Base-by-base conservation (phyloP, 345 rosid genomes). In the Pistacia integerrima region DNA sequence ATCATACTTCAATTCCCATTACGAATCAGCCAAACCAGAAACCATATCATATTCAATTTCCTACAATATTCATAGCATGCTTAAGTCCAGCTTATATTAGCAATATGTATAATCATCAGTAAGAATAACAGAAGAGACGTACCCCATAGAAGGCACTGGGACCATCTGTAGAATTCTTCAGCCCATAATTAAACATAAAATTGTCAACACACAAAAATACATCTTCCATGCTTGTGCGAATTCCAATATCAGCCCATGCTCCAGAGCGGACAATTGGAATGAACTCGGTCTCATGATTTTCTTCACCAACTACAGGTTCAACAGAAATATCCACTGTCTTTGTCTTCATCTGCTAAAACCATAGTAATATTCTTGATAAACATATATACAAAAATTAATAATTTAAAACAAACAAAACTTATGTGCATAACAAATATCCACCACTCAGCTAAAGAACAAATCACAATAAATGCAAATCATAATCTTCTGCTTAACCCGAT, bases 121-220 rank as follows among this genome's bases (percentile, higher is more conserved):
- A 36, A 13, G 59, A 64, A 12, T 22, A 30, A 61, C 35, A 62
- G 66, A 77, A 81, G 63, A 67, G 48, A 57, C 6, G 25, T 85
- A 92, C 98, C 92, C 95, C 98, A 65, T 92, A 94, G 84, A 94
- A 90, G 77, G 97, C 93, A 84, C 78, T 90, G 17, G 95, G 98
- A 60, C 82, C 86, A 30, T 83, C 84, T 41, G 59, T 64, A 38
- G 79, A 70, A 56, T 74, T 79, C 76, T 78, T 60, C 69, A 91
- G 81, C 33, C 90, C 89, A 74, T 81, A 90, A 60, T 82, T 88
- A 75, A 71, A 76, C 80, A 82, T 62, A 64, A 94, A 86, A 80
- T 91, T 76, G 46, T 94, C 98, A 20, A 87, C 70, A 38, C 98
- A 80, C 55, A 89, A 51, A 77, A 84, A 92, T 48, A 76, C 97